Conservation (phyloP, 129 eudicot species). For the Pulicaria dysenterica region DNA sequence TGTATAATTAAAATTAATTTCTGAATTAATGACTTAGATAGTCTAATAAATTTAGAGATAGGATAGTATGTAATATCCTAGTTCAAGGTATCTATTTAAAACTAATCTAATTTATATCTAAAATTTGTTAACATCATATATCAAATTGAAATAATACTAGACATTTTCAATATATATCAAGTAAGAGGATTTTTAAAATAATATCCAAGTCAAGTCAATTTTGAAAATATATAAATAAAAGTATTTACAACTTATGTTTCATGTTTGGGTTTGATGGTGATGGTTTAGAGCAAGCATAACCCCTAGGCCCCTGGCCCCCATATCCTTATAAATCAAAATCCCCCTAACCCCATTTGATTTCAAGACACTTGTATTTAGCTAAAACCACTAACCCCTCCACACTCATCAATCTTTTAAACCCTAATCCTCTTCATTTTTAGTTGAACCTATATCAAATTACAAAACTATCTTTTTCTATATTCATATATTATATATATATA, state of each 20-base stretch:
- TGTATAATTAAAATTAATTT: too few relatives aligned
- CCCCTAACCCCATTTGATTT: conserved; percentile 25
- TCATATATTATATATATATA: background rate
- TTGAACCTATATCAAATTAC: conserved; percentile 17
- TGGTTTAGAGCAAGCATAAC: conserved; percentile 26
- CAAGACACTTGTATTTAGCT: conserved; percentile 37
- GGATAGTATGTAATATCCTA: too few relatives aligned
- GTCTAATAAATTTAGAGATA: too few relatives aligned
- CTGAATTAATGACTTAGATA: too few relatives aligned
- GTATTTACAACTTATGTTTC: background rate
- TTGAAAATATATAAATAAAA: background rate
- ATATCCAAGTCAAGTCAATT: conserved; percentile 5
- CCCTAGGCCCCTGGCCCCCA: background rate
- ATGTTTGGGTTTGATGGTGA: conserved; percentile 32
- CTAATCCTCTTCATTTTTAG: background rate
- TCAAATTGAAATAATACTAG: too few relatives aligned
- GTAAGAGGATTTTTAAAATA: too few relatives aligned
- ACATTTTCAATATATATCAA: too few relatives aligned
- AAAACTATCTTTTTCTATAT: conserved; percentile 16
- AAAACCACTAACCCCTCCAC: conserved; percentile 29
- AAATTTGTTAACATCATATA: too few relatives aligned
- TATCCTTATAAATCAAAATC: conserved; percentile 36
- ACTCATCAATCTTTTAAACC: conserved; percentile 16
- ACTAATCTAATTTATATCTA: too few relatives aligned
- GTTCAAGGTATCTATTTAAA: too few relatives aligned